Evolutionary conservation across 1,284 basidiomycete species (phyloP), one percentile per base, ranked within the genome.

Genomic region (Trametes sp.): DNA sequence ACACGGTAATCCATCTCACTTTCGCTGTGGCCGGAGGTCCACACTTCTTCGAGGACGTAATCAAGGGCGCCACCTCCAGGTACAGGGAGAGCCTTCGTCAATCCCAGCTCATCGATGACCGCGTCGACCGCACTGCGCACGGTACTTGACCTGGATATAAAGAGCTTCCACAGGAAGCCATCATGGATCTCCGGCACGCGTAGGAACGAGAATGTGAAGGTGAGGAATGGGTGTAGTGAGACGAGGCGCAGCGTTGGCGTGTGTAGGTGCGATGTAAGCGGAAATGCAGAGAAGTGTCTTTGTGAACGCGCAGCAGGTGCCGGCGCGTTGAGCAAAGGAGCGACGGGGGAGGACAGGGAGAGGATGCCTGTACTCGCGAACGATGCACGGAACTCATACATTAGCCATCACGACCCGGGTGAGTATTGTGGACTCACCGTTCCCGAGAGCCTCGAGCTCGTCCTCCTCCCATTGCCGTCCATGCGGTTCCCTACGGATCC

Each of bases 181-280:
- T 94, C 93, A 61, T 89, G 85, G 61, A 95, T 86, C 73, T 93
- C 90, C 0, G 91, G 92, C 23, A 95, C 86, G 57, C 92, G 88
- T 45, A 83, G 75, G 73, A 94, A 93, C 0, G 81, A 75, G 41
- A 91, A 70, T 2, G 79, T 76, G 4, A 89, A 58, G 6, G 81
- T 82, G 26, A 93, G 81, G 16, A 81, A 76, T 2, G 87, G 83
- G 73, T 93, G 85, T 4, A 88, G 80, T 1, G 90, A 91, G 1
- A 95, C 87, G 26, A 95, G 79, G 6, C 92, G 88, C 36, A 94
- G 74, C 11, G 82, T 76, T 14, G 92, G 88, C 2, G 82, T 80
- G 73, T 91, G 89, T 14, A 92, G 78, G 73, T 91, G 88, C 0
- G 85, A 84, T 1, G 90, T 90, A 61, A 91, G 77, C 4, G 87